Evolutionary conservation across 305 asterid species (phyloP).

Genomic region (Vinca major): DNA sequence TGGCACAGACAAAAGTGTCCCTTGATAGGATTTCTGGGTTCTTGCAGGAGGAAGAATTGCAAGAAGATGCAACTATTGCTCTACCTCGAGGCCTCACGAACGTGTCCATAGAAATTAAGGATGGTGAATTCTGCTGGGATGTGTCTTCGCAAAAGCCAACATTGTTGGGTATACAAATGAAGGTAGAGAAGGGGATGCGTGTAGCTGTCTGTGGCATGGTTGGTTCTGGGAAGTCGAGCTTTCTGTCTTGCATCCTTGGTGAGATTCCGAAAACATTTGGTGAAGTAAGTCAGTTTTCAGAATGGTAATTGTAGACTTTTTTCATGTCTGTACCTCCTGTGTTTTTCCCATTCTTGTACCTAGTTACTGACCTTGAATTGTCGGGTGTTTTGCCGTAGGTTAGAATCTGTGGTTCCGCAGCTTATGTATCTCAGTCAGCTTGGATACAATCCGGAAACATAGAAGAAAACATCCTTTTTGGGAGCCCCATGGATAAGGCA

Average conservation of each 20-base stretch:
- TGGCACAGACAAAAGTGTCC: conserved; percentile 99
- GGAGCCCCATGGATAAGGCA: conserved; percentile 85
- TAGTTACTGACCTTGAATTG: conserved; percentile 17
- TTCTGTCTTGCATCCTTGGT: conserved; percentile 93
- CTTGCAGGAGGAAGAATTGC: conserved; percentile 78
- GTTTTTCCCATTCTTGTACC: conserved; percentile 13
- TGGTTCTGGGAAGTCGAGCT: conserved; percentile 97
- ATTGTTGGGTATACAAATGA: conserved; percentile 57
- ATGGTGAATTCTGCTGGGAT: conserved; percentile 84
- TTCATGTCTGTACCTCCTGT: conserved; percentile 3
- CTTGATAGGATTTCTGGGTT: conserved; percentile 83
- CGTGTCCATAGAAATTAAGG: conserved; percentile 68
- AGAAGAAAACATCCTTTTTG: conserved; percentile 85
- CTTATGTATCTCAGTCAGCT: conserved; percentile 91
- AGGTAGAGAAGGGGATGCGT: conserved; percentile 80
- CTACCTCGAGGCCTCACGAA: conserved; percentile 55
- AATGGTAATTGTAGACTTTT: conserved; percentile 13
- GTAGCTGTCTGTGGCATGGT: conserved; percentile 94
- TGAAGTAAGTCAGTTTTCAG: conserved; percentile 54
- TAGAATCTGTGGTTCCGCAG: conserved; percentile 70
- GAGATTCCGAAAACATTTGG: conserved; percentile 86
- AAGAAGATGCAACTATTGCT: conserved; percentile 65
- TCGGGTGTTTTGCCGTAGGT: conserved; percentile 46
- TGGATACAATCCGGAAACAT: conserved; percentile 97
- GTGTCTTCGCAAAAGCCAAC: conserved; percentile 53